A percentile compares a stretch with the other conserved stretches of the same genome.
These are phyloP conservation scores for Trapa bicornis DNA, from an alignment of 345 rosid genomes.

Conservation along the genomic window DNA sequence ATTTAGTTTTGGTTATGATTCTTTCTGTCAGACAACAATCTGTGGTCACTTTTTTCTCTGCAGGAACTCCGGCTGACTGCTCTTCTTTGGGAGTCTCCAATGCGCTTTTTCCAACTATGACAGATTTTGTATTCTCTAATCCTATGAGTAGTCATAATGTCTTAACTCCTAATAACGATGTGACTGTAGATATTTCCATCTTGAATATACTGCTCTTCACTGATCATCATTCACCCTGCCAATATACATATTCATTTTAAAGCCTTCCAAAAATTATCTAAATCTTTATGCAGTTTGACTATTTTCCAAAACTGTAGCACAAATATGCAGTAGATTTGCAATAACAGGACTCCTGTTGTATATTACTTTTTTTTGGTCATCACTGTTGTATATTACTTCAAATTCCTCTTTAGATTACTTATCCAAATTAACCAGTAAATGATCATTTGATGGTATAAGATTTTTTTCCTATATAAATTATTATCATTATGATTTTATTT, in stretches of 20 bases:
- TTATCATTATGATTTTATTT: not conserved
- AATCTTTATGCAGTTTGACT: not conserved
- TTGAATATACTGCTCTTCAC: not conserved
- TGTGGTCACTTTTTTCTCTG: not conserved
- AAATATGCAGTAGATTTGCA: not conserved
- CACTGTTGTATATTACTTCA: not conserved
- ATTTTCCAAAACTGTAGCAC: not conserved
- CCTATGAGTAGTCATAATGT: not conserved
- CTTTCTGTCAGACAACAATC: no score
- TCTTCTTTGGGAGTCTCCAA: constrained; percentile 64
- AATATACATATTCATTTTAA: not conserved
- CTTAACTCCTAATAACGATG: not conserved
- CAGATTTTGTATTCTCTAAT: constrained; percentile 53
- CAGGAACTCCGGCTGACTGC: constrained; percentile 95
- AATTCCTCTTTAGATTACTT: not conserved
- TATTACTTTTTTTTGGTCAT: not conserved
- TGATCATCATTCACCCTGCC: not conserved
- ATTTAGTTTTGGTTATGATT: not conserved
- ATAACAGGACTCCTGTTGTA: not conserved
- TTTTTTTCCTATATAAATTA: not conserved
- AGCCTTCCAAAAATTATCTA: not conserved
- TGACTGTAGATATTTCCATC: not conserved
- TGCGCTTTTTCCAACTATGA: constrained; percentile 51
- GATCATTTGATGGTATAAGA: not conserved
- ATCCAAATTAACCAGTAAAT: not conserved